Percentiles rank a stretch among this genome's conserved stretches.
These are phyloP conservation scores for Paracorniculantispora psalliotae DNA, from an alignment of 2,329 filamentous ascomycete genomes.

Conservation along the genomic window DNA sequence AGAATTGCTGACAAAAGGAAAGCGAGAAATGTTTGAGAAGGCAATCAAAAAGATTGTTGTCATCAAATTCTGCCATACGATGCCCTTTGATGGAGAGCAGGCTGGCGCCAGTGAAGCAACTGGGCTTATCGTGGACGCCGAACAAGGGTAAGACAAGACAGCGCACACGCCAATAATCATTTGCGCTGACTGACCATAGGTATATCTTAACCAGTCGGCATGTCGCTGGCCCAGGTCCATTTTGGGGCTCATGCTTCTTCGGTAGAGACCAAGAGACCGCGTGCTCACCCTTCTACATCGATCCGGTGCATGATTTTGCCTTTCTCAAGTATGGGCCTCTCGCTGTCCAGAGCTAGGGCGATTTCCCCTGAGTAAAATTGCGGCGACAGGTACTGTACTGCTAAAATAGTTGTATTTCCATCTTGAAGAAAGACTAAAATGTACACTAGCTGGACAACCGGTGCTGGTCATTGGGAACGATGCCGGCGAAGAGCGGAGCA, in stretches of 20 bases:
- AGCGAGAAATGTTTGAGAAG: no score
- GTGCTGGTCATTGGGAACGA: conserved; percentile 98
- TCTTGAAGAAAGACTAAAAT: no score
- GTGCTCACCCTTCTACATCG: conserved; percentile 91
- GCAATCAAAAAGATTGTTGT: background rate
- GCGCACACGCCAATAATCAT: no score
- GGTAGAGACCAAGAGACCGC: conserved; percentile 97
- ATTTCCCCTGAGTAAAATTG: no score
- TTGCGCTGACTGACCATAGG: no score
- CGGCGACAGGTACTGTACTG: background rate
- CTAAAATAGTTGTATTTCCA: no score
- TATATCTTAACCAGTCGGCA: conserved; percentile 86
- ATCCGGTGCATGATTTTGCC: conserved; percentile 97
- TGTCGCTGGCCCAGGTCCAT: conserved; percentile 90
- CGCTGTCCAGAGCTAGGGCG: conserved; percentile 92
- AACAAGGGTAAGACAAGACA: background rate
- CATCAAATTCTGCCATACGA: background rate
- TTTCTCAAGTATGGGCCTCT: conserved; percentile 94
- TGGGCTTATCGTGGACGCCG: background rate
- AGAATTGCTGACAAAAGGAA: no score
- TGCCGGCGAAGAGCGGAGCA: conserved; percentile 86
- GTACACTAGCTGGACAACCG: no score
- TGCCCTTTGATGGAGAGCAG: background rate
- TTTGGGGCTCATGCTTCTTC: conserved; percentile 97
- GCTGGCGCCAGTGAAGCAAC: background rate